These are phyloP conservation scores for Endocalyx cinctus DNA, from an alignment of 2,329 filamentous ascomycete species.

Conservation along the genomic window DNA sequence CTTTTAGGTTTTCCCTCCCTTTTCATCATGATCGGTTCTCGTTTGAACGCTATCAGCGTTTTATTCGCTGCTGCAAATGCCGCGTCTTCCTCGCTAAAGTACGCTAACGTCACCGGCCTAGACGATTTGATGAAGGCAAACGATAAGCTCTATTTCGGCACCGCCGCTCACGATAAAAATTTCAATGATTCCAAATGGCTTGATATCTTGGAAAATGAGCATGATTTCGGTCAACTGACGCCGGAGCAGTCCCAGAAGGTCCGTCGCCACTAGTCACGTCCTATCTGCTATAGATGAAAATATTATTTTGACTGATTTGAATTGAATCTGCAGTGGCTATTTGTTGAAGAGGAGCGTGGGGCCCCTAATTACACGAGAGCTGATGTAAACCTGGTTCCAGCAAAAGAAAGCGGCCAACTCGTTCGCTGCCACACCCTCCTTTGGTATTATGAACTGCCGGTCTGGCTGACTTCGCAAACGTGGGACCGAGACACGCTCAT, in stretches of 20 bases:
- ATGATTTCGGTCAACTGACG: slow-evolving; percentile 16
- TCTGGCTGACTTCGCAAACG: slow-evolving; percentile 34
- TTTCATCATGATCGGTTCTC: no score
- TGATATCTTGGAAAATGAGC: slow-evolving; percentile 11
- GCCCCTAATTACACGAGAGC: slow-evolving; percentile 52
- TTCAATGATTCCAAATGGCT: slow-evolving; percentile 8
- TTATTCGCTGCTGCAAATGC: no score
- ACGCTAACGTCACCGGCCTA: slow-evolving; percentile 4
- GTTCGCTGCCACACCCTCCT: slow-evolving; percentile 52
- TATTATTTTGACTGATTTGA: no score
- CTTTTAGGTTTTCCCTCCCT: no score
- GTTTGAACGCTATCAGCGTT: no score
- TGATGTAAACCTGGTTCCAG: slow-evolving; percentile 40
- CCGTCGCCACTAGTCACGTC: no score
- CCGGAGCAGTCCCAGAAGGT: no score
- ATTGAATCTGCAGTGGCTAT: slow-evolving; percentile 52
- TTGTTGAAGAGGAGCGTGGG: slow-evolving; percentile 49
- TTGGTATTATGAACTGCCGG: slow-evolving; percentile 44
- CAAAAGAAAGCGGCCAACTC: slow-evolving; percentile 33
- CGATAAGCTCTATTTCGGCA: slow-evolving; percentile 19
- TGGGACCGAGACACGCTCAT: slow-evolving; percentile 37
- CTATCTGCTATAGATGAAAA: no score
- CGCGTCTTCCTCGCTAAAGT: no score
- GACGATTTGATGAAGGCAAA: slow-evolving; percentile 17
- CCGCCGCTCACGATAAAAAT: slow-evolving; percentile 12